Base-by-base conservation (phyloP, 2,329 filamentous ascomycete species). In the Waltergamsia citrina region DNA sequence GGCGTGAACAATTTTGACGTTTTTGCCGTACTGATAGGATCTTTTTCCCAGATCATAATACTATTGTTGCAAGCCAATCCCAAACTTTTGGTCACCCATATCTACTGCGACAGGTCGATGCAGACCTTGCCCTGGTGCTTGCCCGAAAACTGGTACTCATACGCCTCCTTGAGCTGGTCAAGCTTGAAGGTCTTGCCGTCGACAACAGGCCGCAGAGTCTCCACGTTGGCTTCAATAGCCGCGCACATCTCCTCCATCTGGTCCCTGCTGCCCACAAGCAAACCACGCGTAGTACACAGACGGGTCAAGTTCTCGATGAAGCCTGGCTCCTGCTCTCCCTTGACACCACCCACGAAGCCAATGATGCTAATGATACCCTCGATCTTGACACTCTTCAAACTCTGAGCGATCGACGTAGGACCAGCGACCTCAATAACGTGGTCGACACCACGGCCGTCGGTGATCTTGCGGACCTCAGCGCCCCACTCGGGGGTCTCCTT, bases 201-300 rank as follows among this genome's bases (percentile, higher is more conserved):
- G 21, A 74, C 46, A 3, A 71, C 56, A 3, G 69, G 67, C n/a
- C 47, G 45, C 29, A 59, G 48, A 20, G 61, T 62, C 17, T 57
- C 51, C 5, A 63, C 60, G 31, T 57, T 57, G 15, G 54, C 63
- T 41, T 71, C 67, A 36, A 73, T 59, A 12, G 65, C 65, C 2
- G 54, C 50, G 41, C 59, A 61, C 62, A 73, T 67, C 8, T 70
- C 67, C 49, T 71, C 65, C 52, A 72, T 62, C 53, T 67, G 61
- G 4, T 49, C 28, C 12, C 65, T 50, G 43, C 39, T 66, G 4
- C 69, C 69, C 6, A 65, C 62, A 27, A 66, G 50, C 4, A 71
- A 41, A 19, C 66, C 67, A 4, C 69, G 52, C 6, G 60, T 57
- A 0, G 59, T 70, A 48, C 61, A 59, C 12, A 51, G 30, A 21